phyloP scores from a whole-genome alignment of 345 rosid species.

The Ailanthus altissimus region DNA sequence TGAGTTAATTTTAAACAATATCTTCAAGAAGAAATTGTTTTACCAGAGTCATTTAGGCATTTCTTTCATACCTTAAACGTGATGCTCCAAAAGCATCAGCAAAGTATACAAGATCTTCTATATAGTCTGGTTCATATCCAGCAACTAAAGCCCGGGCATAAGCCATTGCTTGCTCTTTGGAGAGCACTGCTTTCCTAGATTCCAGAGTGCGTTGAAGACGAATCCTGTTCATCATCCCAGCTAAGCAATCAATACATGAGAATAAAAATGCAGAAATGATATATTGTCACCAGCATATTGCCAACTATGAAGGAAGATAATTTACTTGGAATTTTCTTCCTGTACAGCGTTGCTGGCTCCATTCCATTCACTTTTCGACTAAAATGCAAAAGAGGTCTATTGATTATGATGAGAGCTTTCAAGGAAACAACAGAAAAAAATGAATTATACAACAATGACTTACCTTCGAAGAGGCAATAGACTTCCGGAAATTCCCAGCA shows the following conservation, averaged over 20 bases:
- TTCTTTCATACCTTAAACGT: slow-evolving; percentile 67
- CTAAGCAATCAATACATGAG: slow-evolving; percentile 25
- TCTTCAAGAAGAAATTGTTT: neutral
- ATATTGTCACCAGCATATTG: neutral
- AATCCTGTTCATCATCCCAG: slow-evolving; percentile 54
- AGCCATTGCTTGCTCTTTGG: slow-evolving; percentile 99
- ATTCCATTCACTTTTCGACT: slow-evolving; percentile 47
- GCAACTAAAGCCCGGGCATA: slow-evolving; percentile 91
- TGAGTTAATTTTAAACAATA: neutral
- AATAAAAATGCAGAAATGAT: slow-evolving; percentile 14
- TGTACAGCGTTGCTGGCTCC: slow-evolving; percentile 39
- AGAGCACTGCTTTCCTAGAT: slow-evolving; percentile 73
- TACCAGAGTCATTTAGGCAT: neutral
- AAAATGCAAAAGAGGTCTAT: slow-evolving; percentile 20
- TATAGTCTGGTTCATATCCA: slow-evolving; percentile 70
- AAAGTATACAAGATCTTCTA: slow-evolving; percentile 77
- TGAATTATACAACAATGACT: neutral
- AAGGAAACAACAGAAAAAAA: slow-evolving; percentile 5
- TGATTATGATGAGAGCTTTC: slow-evolving; percentile 19
- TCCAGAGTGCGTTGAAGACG: slow-evolving; percentile 85
- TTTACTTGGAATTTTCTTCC: slow-evolving; percentile 89
- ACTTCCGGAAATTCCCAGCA: slow-evolving; percentile 50
- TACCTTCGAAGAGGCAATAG: slow-evolving; percentile 56
- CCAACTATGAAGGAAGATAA: slow-evolving; percentile 14
- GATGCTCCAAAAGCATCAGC: slow-evolving; percentile 93